A percentile compares a stretch with the other conserved stretches of the same genome.
Evolutionary conservation across 495 filamentous ascomycete genomes (phyloP).

Genomic region (Neurospora tetrasperma): DNA sequence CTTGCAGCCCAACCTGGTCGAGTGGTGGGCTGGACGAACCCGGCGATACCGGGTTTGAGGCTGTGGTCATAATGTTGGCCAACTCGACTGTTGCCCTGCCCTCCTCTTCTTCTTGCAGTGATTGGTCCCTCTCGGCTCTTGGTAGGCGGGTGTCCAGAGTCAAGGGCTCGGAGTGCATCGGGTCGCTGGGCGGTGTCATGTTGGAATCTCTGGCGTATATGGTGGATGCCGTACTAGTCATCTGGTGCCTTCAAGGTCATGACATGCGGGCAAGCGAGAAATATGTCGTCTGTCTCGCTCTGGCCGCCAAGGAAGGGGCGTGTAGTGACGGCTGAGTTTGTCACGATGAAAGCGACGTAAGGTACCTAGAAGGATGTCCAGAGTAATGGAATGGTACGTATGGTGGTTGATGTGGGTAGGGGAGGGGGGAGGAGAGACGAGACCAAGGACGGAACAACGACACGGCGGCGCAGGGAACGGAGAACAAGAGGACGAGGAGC

Average conservation of each 20-base stretch:
- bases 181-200: constrained; percentile 10
- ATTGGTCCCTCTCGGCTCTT: constrained; percentile 16
- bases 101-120: constrained; percentile 29
- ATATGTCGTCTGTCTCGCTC: neutral
- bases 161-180: constrained; percentile 16
- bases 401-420: neutral
- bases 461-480: neutral
- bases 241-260: constrained; percentile 1
- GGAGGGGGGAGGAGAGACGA: neutral
- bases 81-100: constrained; percentile 34
- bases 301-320: neutral
- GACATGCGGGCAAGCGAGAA: neutral
- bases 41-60: constrained; percentile 42
- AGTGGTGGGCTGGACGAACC: constrained; percentile 44
- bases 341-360: neutral
- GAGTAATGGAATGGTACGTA: neutral
- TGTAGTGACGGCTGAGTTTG: neutral
- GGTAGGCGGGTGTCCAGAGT: constrained; percentile 20
- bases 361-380: neutral
- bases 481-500: neutral
- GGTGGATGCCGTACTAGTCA: neutral
- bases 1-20: constrained; percentile 32
- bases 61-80: constrained; percentile 39
- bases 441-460: neutral
- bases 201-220: neutral